Percentiles rank a stretch among this genome's conserved stretches.
phyloP scores from a whole-genome alignment of 495 filamentous ascomycete genomes.

The Choiromyces venosus region DNA sequence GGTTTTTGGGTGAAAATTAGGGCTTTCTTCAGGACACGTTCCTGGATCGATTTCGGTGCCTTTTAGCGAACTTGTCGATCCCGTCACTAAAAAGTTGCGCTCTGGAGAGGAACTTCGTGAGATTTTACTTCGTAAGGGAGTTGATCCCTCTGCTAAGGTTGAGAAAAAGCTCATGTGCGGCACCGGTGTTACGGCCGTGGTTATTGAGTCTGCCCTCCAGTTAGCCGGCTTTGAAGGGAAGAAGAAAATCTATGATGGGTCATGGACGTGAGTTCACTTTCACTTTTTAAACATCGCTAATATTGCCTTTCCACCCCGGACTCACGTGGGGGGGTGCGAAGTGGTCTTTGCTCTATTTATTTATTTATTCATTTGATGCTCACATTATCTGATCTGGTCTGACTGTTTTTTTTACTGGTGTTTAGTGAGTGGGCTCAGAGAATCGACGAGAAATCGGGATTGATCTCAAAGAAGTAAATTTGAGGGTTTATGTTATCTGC shows the following conservation, averaged over 20 bases:
- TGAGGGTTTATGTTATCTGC: not conserved
- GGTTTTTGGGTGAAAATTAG: constrained; percentile 11
- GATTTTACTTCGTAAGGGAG: constrained; percentile 68
- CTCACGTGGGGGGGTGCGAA: not conserved
- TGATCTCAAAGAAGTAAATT: constrained; percentile 53
- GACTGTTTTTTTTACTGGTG: constrained; percentile 15
- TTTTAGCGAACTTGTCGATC: constrained; percentile 72
- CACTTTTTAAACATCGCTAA: not conserved
- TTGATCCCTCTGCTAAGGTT: constrained; percentile 53
- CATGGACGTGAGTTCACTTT: constrained; percentile 77
- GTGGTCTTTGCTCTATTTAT: not conserved
- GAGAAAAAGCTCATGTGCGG: constrained; percentile 89
- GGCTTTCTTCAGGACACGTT: constrained; percentile 85
- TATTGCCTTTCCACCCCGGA: not conserved
- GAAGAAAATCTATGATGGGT: constrained; percentile 85
- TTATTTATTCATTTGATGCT: not conserved
- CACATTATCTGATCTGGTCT: not conserved
- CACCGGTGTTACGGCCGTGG: constrained; percentile 88
- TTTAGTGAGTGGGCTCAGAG: constrained; percentile 72
- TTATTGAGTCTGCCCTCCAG: constrained; percentile 79
- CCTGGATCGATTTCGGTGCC: constrained; percentile 76
- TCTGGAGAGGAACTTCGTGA: constrained; percentile 62
- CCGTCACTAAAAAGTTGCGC: constrained; percentile 73
- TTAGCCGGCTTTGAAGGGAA: constrained; percentile 70
- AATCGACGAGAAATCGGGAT: constrained; percentile 53